Evolutionary conservation across 73 alveolate genomes (phyloP), one percentile per base, ranked within the genome.

Genomic region (Paramecium sonneborni): DNA sequence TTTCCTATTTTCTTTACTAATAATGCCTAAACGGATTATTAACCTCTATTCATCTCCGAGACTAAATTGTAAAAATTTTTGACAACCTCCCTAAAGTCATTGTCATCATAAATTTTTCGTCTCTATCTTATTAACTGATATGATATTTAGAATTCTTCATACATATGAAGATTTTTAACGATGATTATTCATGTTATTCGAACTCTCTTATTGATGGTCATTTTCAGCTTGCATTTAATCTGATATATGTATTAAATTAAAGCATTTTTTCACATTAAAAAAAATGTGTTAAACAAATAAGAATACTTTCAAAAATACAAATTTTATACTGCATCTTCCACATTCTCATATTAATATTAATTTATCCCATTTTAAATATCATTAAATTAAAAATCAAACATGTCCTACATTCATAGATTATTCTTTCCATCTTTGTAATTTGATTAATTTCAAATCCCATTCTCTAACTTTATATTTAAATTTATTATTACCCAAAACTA

Each of bases 401-500:
- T 79, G 76, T 12, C 41, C 90, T 12, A 32, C 90, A 87, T 35
- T 35, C 48, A 87, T 72, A 56, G 30, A 24, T 23, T 44, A 89
- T 95, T 97, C 35, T 93, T 85, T 35, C 90, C 88, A 86, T 93
- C 95, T 21, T 76, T 46, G 46, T 92, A 94, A 69, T 56, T 94
- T 11, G 98, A 96, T 43, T 94, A 28, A 3, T 94, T 95, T 21
- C 97, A 97, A 15, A 95, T 94, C 28, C 98, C 98, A 88, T 95
- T 95, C 44, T 95, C 95, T 96, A 76, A 95, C 84, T 62, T 62
- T 62, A 46, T 92, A 89, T 35, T 93, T 55, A 79, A 21, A 39
- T 79, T 28, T 41, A 43, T 21, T 41, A 11, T 18, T 79, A 79
- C 90, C 76, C 90, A 79, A 79, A 79, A 79, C 90, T 79, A 37